Evolutionary conservation across 2,329 filamentous ascomycete species (phyloP).

Genomic region (Penicillium sp.): DNA sequence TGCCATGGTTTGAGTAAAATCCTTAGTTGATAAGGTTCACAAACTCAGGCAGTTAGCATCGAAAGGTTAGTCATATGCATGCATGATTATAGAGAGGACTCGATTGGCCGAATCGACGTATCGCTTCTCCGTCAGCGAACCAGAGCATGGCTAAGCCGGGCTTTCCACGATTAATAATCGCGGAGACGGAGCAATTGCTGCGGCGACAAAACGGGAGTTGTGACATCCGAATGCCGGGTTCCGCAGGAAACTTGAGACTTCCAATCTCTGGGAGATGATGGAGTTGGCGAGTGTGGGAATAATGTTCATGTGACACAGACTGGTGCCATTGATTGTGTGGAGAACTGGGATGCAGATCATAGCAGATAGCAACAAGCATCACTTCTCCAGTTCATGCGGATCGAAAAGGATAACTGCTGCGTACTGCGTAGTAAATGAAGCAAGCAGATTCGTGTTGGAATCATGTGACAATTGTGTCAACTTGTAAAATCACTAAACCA

Average conservation of each 20-base stretch:
- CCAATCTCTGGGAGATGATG: not conserved
- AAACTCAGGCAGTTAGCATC: not conserved
- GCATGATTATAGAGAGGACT: conserved; percentile 3
- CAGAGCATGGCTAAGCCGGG: conserved; percentile 7
- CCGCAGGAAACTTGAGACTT: not conserved
- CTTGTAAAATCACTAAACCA: not conserved
- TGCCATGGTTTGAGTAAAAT: conserved; percentile 8
- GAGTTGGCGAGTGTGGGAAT: not conserved
- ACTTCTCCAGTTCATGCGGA: not conserved
- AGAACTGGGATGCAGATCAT: not conserved
- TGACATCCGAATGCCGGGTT: not conserved
- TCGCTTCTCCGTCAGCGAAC: conserved; percentile 4
- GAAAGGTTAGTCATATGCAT: conserved; percentile 4
- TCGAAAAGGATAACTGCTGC: not conserved
- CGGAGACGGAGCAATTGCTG: conserved; percentile 8
- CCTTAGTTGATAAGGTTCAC: not conserved
- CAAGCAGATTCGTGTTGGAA: not conserved
- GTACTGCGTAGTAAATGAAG: too few relatives aligned
- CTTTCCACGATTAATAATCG: conserved; percentile 20
- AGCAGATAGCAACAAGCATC: not conserved
- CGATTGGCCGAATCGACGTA: conserved; percentile 7
- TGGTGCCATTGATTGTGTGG: not conserved
- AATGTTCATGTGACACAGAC: not conserved
- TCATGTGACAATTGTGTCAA: conserved; percentile 11
- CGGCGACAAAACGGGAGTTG: conserved; percentile 4